Conservation (phyloP, 805 yeast species). For the Candida xyloterini region DNA sequence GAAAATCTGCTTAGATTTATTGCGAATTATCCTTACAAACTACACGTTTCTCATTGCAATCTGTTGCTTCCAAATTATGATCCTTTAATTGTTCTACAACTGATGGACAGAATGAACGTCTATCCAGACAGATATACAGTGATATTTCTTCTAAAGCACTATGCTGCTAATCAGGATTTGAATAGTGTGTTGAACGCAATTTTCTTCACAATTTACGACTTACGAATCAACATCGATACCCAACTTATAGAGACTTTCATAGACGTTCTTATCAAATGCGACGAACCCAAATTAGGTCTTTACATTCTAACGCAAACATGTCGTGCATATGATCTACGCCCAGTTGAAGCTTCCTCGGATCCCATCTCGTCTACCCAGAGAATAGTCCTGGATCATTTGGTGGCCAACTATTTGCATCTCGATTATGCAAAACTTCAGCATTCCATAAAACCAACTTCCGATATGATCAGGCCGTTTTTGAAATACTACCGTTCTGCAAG, state of each 20-base stretch:
- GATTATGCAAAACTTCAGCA: conserved; percentile 8
- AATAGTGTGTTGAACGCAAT: conserved; percentile 8
- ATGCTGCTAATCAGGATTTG: conserved; percentile 5
- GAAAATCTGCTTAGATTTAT: conserved; percentile 5
- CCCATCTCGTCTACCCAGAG: conserved; percentile 7
- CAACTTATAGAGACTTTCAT: conserved; percentile 10
- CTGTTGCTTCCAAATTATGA: conserved; percentile 4
- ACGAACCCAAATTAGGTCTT: conserved; percentile 13
- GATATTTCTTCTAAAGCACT: conserved; percentile 4
- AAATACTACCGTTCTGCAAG: conserved; percentile 8
- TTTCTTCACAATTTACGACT: conserved; percentile 7
- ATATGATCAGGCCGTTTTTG: conserved; percentile 16
- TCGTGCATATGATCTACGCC: conserved; percentile 10
- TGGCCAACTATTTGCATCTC: conserved; percentile 4
- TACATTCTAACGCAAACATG: conserved; percentile 13
- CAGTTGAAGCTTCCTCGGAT: background rate
- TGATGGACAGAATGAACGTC: conserved; percentile 4
- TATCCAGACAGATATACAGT: conserved; percentile 16
- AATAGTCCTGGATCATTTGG: conserved; percentile 15
- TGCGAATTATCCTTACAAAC: background rate
- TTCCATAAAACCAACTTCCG: conserved; percentile 17
- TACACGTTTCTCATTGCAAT: conserved; percentile 15
- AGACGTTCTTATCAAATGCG: conserved; percentile 9
- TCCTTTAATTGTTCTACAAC: conserved; percentile 1
- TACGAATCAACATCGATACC: conserved; percentile 12